Base-by-base conservation (phyloP, 2,329 filamentous ascomycete species). In the Microcyclosporella mali region DNA sequence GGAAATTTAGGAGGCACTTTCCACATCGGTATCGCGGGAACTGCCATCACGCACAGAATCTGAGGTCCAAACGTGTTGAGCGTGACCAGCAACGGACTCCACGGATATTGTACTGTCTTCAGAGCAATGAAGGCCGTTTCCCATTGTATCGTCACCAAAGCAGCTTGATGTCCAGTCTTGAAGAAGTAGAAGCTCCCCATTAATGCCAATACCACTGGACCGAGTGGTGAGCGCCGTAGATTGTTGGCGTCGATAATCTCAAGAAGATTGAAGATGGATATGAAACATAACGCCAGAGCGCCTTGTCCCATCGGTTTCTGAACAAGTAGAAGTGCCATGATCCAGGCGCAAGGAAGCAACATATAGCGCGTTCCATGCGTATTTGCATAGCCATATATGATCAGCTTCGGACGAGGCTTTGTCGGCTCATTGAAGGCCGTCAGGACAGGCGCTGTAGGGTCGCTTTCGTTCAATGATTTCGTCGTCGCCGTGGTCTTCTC, bases 111-210 rank as follows among this genome's bases (percentile, higher is more conserved):
- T 51, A 98, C 79, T 4, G 78, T 79, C 45, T 83, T 80, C 6
- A 97, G 75, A 0, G 90, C 85, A 53, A 98, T 86, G 67, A 98
- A 98, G 2, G 88, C 90, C 15, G 80, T 79, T 68, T 98, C 92
- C 92, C 92, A 98, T 61, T 98, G 92, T 59, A 98, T 90, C 52
- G 81, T 86, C 54, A 82, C 78, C 17, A 95, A 76, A 0, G 82
- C 84, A 10, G 90, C 90, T 67, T 97, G 90, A 66, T 98, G 92
- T 48, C 92, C 92, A 0, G 92, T 98, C 62, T 94, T 95, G 79
- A 98, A 98, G 72, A 82, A 98, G 70, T 95, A 83, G 66, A 90
- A 94, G 58, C 85, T 88, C 46, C 89, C 92, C 1, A 98, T 78
- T n/a, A 97, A 69, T 9, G 82, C 90, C 18, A 97, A 77, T 50